These are phyloP conservation scores for Tripterygium wilfordii DNA, from an alignment of 177 flowering plant species.

Conservation along the genomic window DNA sequence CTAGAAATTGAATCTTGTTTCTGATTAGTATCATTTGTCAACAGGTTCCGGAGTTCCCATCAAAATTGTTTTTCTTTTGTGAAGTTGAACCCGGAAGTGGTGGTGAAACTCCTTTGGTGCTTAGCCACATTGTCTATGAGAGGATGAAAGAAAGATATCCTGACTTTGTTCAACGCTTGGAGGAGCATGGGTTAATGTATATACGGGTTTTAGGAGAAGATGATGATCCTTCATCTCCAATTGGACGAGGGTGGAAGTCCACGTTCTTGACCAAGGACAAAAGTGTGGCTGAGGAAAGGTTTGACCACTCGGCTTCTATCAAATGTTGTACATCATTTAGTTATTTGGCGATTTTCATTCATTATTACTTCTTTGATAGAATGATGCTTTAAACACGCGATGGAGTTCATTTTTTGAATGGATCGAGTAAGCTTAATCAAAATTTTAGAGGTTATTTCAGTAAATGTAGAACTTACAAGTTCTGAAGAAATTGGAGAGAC, in stretches of 20 bases:
- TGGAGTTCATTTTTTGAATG: no score
- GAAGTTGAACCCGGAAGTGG: slow-evolving; percentile 78
- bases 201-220: slow-evolving; percentile 63
- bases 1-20: no score
- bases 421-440: no score
- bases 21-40: no score
- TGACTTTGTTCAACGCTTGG: slow-evolving; percentile 68
- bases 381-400: no score
- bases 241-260: slow-evolving; percentile 94
- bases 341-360: no score
- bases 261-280: slow-evolving; percentile 82
- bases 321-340: no score
- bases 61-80: slow-evolving; percentile 87
- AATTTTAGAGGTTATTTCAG: no score
- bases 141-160: slow-evolving; percentile 71
- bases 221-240: slow-evolving; percentile 84
- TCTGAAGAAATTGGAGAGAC: no score
- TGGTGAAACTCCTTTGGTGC: slow-evolving; percentile 93
- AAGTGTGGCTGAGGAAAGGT: slow-evolving; percentile 80
- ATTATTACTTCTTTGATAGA: no score
- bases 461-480: no score
- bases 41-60: slow-evolving; percentile 83
- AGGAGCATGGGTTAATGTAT: slow-evolving; percentile 70
- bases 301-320: no score
- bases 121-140: slow-evolving; percentile 77